Percentiles rank a stretch among this genome's conserved stretches.
Evolutionary conservation across 2,329 filamentous ascomycete genomes (phyloP).

Genomic region (Claviceps sp.): DNA sequence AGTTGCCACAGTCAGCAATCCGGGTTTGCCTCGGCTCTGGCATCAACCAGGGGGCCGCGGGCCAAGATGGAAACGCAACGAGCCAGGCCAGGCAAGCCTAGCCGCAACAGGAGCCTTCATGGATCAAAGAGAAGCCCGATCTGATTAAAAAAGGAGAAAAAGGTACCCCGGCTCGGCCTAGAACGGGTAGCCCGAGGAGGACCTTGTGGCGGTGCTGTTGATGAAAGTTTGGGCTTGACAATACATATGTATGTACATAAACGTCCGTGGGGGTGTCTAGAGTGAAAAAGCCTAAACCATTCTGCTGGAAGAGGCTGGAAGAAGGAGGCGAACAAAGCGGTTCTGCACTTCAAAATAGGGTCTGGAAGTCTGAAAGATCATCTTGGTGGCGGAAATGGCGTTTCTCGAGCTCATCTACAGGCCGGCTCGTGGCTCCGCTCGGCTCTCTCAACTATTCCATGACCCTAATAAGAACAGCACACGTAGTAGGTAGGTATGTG

Average conservation of each 20-base stretch:
- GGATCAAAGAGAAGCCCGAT: neutral
- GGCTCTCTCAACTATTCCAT: constrained; percentile 1
- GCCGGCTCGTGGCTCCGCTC: constrained; percentile 1
- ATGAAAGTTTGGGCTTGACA: no score
- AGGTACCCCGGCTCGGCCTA: neutral
- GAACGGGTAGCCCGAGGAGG: constrained; percentile 3
- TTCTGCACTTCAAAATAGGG: constrained; percentile 4
- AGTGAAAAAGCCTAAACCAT: neutral
- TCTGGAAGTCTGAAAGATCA: constrained; percentile 6
- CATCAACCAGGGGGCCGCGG: neutral
- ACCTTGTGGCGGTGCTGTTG: no score
- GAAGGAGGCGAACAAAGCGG: neutral
- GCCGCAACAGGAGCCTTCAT: neutral
- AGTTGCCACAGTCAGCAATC: no score
- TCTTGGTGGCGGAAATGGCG: constrained; percentile 13
- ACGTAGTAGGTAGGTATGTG: neutral
- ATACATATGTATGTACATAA: neutral
- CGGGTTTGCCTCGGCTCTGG: neutral
- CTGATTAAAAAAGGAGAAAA: neutral
- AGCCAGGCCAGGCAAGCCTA: neutral
- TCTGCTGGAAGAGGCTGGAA: neutral
- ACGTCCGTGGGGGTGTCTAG: neutral
- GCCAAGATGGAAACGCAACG: neutral
- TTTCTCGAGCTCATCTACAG: neutral
- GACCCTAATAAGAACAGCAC: neutral